Conservation (phyloP, 345 rosid species). For the Carallia brachiata region DNA sequence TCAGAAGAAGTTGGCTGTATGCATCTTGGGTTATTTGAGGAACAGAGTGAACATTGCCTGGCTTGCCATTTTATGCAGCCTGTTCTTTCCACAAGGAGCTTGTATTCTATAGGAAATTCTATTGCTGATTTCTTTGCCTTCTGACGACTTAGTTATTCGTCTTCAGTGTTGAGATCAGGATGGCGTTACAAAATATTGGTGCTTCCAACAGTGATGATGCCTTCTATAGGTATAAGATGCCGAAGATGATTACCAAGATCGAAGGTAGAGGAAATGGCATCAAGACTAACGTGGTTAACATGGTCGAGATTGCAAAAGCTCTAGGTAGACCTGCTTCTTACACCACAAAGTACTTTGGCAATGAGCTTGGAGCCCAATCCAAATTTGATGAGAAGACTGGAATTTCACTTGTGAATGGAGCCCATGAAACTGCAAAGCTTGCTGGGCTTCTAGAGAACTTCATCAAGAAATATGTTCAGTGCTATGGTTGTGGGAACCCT, state of each 20-base stretch:
- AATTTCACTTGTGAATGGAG: slow-evolving; percentile 76
- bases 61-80: slow-evolving; percentile 43
- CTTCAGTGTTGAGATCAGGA: slow-evolving; percentile 26
- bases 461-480: slow-evolving; percentile 86
- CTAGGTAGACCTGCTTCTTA: slow-evolving; percentile 78
- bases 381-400: slow-evolving; percentile 85
- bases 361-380: slow-evolving; percentile 91
- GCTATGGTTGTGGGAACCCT: slow-evolving; percentile 90
- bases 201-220: slow-evolving; percentile 89
- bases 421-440: slow-evolving; percentile 73
- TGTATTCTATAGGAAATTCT: slow-evolving; percentile 18
- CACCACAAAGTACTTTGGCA: slow-evolving; percentile 81
- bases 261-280: slow-evolving; percentile 95
- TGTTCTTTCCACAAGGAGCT: slow-evolving; percentile 15
- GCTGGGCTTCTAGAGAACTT: slow-evolving; percentile 73
- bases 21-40: slow-evolving; percentile 44
- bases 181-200: slow-evolving; percentile 93
- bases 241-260: slow-evolving; percentile 84
- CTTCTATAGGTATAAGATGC: slow-evolving; percentile 97
- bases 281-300: slow-evolving; percentile 85
- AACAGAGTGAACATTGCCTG: slow-evolving; percentile 7
- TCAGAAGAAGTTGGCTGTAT: slow-evolving; percentile 42
- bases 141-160: slow-evolving; percentile 15
- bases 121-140: slow-evolving; percentile 12
- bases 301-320: slow-evolving; percentile 93